phyloP scores from a whole-genome alignment of 768 basidiomycete genomes.

The Rubroboletus satanas region DNA sequence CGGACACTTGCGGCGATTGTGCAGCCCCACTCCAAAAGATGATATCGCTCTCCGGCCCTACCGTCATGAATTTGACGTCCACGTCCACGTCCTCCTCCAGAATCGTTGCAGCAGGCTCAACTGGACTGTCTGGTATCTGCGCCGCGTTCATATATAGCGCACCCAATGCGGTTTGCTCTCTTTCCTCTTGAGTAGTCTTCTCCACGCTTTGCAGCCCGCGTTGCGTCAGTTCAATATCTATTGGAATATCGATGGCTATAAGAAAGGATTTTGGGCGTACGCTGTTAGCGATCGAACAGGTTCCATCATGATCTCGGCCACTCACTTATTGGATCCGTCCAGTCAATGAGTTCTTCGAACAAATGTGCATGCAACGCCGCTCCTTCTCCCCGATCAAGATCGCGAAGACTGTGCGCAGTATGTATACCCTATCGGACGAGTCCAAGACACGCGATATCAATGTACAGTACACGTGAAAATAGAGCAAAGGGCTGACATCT shows the following conservation, averaged over 20 bases:
- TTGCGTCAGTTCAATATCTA: slow-evolving; percentile 47
- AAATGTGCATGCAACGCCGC: slow-evolving; percentile 77
- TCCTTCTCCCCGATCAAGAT: slow-evolving; percentile 85
- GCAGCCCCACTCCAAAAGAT: slow-evolving; percentile 55
- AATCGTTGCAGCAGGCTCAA: slow-evolving; percentile 58
- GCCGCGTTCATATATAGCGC: slow-evolving; percentile 68
- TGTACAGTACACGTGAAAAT: slow-evolving; percentile 43
- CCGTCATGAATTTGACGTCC: slow-evolving; percentile 60
- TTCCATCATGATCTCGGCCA: slow-evolving; percentile 16
- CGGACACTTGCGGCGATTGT: slow-evolving; percentile 40
- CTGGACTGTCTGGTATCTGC: slow-evolving; percentile 76
- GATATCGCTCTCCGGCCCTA: slow-evolving; percentile 62
- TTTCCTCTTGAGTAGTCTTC: slow-evolving; percentile 65
- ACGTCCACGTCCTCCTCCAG: slow-evolving; percentile 68
- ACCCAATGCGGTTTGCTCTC: slow-evolving; percentile 72
- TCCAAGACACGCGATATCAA: slow-evolving; percentile 44
- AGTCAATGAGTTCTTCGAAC: slow-evolving; percentile 85
- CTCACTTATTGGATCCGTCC: slow-evolving; percentile 81
- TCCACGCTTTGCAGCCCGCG: slow-evolving; percentile 71
- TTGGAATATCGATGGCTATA: slow-evolving; percentile 61
- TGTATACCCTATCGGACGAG: slow-evolving; percentile 63
- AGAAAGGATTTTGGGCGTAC: not conserved
- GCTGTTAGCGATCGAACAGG: slow-evolving; percentile 22
- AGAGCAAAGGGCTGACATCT: slow-evolving; percentile 67
- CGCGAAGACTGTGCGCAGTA: slow-evolving; percentile 68